Conservation (phyloP, 2,329 filamentous ascomycete species). For the Diaporthe destruens region DNA sequence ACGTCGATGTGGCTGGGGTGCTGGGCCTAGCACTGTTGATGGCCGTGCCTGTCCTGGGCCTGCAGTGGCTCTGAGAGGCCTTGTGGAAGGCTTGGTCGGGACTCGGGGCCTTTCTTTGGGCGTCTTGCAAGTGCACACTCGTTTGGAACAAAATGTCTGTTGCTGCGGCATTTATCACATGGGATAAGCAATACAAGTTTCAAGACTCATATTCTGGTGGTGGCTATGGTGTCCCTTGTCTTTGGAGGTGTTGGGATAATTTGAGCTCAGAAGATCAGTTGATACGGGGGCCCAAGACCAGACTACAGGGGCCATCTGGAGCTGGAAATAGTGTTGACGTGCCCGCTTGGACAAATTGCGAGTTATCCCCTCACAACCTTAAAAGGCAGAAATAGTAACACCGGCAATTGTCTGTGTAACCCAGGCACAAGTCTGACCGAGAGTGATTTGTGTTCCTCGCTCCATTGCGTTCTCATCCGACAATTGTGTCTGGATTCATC, state of each 20-base stretch:
- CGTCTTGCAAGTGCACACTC: neutral
- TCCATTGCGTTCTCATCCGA: neutral
- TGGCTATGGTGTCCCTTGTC: neutral
- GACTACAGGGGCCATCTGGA: neutral
- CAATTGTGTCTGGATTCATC: neutral
- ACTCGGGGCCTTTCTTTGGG: neutral
- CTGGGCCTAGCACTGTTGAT: neutral
- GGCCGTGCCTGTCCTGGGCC: neutral
- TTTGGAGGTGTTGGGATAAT: neutral
- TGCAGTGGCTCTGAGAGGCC: conserved; percentile 20
- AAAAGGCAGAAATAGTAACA: neutral
- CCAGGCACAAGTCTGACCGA: neutral
- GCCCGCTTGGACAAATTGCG: neutral
- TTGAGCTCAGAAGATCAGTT: neutral
- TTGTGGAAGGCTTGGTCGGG: neutral
- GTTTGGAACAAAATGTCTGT: neutral
- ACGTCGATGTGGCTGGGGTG: conserved; percentile 5
- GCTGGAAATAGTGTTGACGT: neutral
- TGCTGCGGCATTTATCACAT: neutral
- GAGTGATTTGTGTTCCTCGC: neutral
- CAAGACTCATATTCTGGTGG: neutral
- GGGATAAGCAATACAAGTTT: neutral
- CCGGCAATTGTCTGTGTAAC: neutral
- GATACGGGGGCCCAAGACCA: neutral
- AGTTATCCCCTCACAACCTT: neutral